Evolutionary conservation across 192 early-diverging fungal genomes (phyloP), one percentile per base, ranked within the genome.

Genomic region (Helicostylum pulchrum): DNA sequence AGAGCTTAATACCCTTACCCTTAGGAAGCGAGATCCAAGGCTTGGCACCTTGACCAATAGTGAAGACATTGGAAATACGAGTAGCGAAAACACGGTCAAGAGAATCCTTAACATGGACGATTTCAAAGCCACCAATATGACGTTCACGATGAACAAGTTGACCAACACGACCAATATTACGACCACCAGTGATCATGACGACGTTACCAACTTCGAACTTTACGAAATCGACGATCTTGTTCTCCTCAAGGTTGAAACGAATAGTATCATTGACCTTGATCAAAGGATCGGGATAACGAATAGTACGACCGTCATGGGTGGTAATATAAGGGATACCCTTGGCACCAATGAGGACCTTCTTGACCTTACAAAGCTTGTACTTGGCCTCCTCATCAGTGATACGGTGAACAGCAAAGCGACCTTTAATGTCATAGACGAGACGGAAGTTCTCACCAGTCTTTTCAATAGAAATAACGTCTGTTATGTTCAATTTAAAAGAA

Each of bases 361-460:
- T 94, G 72, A 99, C 92, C 89, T 99, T 99, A 83, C 92, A 90
- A 63, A 99, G 87, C 88, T 99, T 99, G 93, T 98, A 99, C 82
- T 95, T 92, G 84, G 93, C 91, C 83, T 99, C 97, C 79, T 98
- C 95, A 50, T 86, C 92, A 62, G 90, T 92, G 77, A 99, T 98
- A 80, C 95, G 92, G 89, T 99, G 97, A 82, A 99, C 94, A 73
- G 93, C 92, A 87, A 98, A 99, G 74, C 96, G 95, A 70, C 97
- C 97, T 90, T 99, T 99, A 84, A 87, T 87, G 87, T 99, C 97
- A 87, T 94, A 98, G 80, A 99, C 85, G 66, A 99, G 89, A 80
- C 97, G 96, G 92, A 99, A 99, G 89, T 98, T 92, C 88, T 99
- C 95, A 79, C 92, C 93, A 76, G 96, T 97, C 88, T 90, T 90